Percentiles rank a stretch among this genome's conserved stretches.
Conservation (phyloP, 2,329 filamentous ascomycete genomes). For the Neodidymelliopsis sp. region DNA sequence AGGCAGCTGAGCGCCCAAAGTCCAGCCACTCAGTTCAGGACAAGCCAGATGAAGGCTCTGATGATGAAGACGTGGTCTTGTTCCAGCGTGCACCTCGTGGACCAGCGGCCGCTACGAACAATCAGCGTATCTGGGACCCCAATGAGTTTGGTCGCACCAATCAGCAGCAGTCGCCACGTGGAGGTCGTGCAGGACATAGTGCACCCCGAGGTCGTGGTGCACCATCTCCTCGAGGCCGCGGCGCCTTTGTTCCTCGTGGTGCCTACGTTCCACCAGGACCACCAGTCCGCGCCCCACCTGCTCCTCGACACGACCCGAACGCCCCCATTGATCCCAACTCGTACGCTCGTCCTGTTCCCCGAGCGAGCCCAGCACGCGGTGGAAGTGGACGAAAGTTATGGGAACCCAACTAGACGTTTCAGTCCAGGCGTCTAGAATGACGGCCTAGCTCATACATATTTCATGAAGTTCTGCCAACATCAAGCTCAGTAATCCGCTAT, state of each 20-base stretch:
- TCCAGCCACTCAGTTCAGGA: slow-evolving; percentile 32
- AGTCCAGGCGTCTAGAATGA: slow-evolving; percentile 9
- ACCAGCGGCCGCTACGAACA: slow-evolving; percentile 37
- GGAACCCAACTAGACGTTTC: slow-evolving; percentile 47
- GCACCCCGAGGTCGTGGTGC: slow-evolving; percentile 35
- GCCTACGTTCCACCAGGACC: slow-evolving; percentile 41
- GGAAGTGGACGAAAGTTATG: slow-evolving; percentile 48
- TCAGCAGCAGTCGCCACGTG: slow-evolving; percentile 41
- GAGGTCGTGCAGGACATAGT: slow-evolving; percentile 39
- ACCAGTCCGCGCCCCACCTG: slow-evolving; percentile 34
- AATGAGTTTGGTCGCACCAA: slow-evolving; percentile 56
- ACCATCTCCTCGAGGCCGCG: slow-evolving; percentile 34
- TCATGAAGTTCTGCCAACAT: neutral
- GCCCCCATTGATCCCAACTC: slow-evolving; percentile 52
- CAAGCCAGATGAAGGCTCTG: slow-evolving; percentile 35
- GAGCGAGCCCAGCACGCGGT: slow-evolving; percentile 38
- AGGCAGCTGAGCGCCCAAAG: slow-evolving; percentile 34
- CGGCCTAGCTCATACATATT: slow-evolving; percentile 5
- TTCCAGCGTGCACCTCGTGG: slow-evolving; percentile 49
- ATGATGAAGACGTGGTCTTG: slow-evolving; percentile 50
- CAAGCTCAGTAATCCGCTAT: neutral
- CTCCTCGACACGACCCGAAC: slow-evolving; percentile 44
- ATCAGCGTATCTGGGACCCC: slow-evolving; percentile 54
- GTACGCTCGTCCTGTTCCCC: slow-evolving; percentile 46
- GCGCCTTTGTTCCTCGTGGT: slow-evolving; percentile 40